Evolutionary conservation across 2,329 filamentous ascomycete genomes (phyloP), one percentile per base, ranked within the genome.

Genomic region (Aspergillus neoniger): DNA sequence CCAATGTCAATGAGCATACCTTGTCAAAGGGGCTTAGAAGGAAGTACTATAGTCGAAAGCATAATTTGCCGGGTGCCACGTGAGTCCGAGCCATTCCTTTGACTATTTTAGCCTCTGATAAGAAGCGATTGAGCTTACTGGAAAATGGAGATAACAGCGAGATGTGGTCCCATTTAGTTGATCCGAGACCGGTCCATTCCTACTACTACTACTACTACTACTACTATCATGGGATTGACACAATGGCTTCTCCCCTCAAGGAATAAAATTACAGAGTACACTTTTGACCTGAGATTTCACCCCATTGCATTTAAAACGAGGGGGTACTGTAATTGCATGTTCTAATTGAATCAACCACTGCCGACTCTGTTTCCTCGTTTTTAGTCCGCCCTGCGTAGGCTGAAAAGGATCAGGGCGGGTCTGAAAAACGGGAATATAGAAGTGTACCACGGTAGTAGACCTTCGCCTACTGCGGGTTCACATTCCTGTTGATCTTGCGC

Each of bases 331-430:
- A 3, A 36, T 36, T 36, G 10, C 32, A 44, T 14, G 12, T 14
- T 23, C 4, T 21, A 3, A 1, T 21, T 21, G 14, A 1, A 21
- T 44, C 41, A 2, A 10, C 21, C 8, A 44, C 19, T 7, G 2
- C 9, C 41, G 19, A 50, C 4, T 19, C 74, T 84, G 81, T 85
- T 76, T 77, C 81, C 81, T 69, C 79, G 79, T 81, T 81, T 80
- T 82, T 85, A 85, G 83, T 85, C 83, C 80, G 77, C 76, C 77
- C 75, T 76, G 78, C 80, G 76, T 82, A 75, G 74, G 73, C 81
- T 83, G 72, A 64, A 62, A 74, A 76, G 76, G 69, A 62, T 60
- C 68, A 72, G 70, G 73, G 77, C 80, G 83, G 82, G 77, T 85
- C 83, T 83, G 82, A 83, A 78, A 78, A 82, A 81, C 81, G 74